Evolutionary conservation across 2,329 filamentous ascomycete genomes (phyloP).

Genomic region (Apiospora koreana): DNA sequence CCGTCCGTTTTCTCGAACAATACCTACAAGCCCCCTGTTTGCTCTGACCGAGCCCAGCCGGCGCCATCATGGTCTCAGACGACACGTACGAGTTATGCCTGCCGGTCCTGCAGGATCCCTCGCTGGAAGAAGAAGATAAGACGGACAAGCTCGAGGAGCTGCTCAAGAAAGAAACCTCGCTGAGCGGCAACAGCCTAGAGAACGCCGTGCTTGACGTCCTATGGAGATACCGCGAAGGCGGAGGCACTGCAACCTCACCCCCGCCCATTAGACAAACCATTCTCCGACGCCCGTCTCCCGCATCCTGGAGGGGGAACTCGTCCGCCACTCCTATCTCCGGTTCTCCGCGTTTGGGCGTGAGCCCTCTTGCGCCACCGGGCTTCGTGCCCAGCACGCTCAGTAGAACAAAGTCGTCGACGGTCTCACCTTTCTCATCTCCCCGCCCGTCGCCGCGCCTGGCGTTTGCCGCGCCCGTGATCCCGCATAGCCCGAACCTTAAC

Average conservation of each 20-base stretch:
- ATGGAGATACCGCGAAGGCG: slow-evolving; percentile 77
- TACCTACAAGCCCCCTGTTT: neutral
- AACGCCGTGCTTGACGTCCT: slow-evolving; percentile 88
- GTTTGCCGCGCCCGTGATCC: slow-evolving; percentile 85
- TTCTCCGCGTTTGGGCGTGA: slow-evolving; percentile 79
- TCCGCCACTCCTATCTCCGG: slow-evolving; percentile 79
- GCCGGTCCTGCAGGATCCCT: slow-evolving; percentile 79
- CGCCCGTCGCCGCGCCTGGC: slow-evolving; percentile 89
- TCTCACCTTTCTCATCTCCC: slow-evolving; percentile 91
- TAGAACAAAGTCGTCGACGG: slow-evolving; percentile 74
- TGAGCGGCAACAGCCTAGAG: slow-evolving; percentile 78
- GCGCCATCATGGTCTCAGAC: slow-evolving; percentile 77
- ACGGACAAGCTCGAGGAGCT: slow-evolving; percentile 88
- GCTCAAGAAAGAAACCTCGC: slow-evolving; percentile 73
- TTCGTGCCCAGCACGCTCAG: slow-evolving; percentile 78
- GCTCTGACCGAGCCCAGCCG: slow-evolving; percentile 17
- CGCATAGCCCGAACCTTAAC: slow-evolving; percentile 90
- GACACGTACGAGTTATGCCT: slow-evolving; percentile 90
- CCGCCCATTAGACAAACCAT: slow-evolving; percentile 86
- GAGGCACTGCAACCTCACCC: slow-evolving; percentile 69
- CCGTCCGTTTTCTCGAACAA: slow-evolving; percentile 1
- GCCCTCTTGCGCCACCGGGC: slow-evolving; percentile 81
- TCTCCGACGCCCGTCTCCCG: slow-evolving; percentile 86
- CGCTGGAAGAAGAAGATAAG: slow-evolving; percentile 91
- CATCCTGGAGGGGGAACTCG: slow-evolving; percentile 78